These are phyloP conservation scores for Mycena galericulata DNA, from an alignment of 768 basidiomycete genomes.

Conservation along the genomic window DNA sequence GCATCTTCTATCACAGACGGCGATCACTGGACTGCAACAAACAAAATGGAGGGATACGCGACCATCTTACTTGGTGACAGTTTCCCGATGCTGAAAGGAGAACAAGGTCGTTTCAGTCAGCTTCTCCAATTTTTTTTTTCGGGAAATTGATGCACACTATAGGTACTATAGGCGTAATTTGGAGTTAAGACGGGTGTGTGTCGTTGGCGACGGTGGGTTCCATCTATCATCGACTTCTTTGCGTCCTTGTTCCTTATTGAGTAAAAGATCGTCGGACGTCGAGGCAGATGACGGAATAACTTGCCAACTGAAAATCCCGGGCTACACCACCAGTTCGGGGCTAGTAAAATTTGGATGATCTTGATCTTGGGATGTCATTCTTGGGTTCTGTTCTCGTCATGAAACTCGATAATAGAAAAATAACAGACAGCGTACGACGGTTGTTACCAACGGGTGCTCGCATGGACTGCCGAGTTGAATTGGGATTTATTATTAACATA, in stretches of 20 bases:
- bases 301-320: slow-evolving; percentile 20
- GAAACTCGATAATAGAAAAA: neutral
- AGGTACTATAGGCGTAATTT: too few relatives aligned
- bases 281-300: slow-evolving; percentile 7
- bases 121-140: neutral
- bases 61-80: too few relatives aligned
- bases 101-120: neutral
- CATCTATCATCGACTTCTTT: neutral
- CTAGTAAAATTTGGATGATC: too few relatives aligned
- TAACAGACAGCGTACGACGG: too few relatives aligned
- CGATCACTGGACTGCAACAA: too few relatives aligned
- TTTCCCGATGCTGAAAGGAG: too few relatives aligned
- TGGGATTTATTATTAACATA: slow-evolving; percentile 2
- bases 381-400: neutral
- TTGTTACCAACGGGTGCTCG: slow-evolving; percentile 8
- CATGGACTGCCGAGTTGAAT: neutral
- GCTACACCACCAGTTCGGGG: too few relatives aligned
- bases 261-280: slow-evolving; percentile 19
- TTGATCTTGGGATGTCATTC: too few relatives aligned
- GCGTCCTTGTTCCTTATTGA: neutral
- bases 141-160: too few relatives aligned
- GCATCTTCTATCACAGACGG: too few relatives aligned
- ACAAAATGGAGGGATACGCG: too few relatives aligned
- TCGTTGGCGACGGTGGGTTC: slow-evolving; percentile 20
- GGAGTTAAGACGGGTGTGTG: too few relatives aligned